Evolutionary conservation across 2,329 filamentous ascomycete species (phyloP), one percentile per base, ranked within the genome.

Genomic region (Ceratocystis papillata): DNA sequence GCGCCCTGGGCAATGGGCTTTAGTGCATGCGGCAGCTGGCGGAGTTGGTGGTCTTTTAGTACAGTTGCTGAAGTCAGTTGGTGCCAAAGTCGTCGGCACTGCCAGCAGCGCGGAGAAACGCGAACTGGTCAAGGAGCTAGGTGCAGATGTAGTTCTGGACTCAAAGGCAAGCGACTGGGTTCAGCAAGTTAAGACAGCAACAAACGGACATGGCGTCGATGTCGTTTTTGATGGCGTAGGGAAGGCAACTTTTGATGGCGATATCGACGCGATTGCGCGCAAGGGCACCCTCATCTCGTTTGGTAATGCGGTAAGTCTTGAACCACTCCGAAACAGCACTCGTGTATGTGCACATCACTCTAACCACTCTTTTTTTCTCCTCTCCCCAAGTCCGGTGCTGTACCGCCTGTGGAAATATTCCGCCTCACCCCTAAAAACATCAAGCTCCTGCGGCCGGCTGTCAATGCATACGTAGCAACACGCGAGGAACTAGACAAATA

Each of bases 141-240:
- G 90, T 5, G 90, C 89, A 0, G 82, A 86, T 71, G 84, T 86
- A 70, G 77, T 87, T 66, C 80, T 96, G 70, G 59, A 67, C 37
- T 68, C 69, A 12, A 75, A 75, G 55, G 75, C 77, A 41, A 84
- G 86, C 61, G 79, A 81, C 69, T 77, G 87, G 28, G 81, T 82
- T 66, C 75, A 74, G 46, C 79, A 82, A 73, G 85, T 90, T 5
- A 78, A 81, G 71, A 81, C 88, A 73, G 84, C 89, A 62, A 96
- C 90, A 0, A 82, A 79, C 1, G 87, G 87, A 0, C 77, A 84
- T 68, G 92, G 92, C 6, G 86, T 87, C 1, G 82, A 84, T 69
- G 90, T 87, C 8, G 87, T 96, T 33, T 95, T 90, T 73, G 91
- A 96, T 73, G 88, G 89, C 5, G 89, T 96, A 2, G 92, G 91